Evolutionary conservation across 2,329 filamentous ascomycete genomes (phyloP).

Genomic region (Penicillium polonicum): DNA sequence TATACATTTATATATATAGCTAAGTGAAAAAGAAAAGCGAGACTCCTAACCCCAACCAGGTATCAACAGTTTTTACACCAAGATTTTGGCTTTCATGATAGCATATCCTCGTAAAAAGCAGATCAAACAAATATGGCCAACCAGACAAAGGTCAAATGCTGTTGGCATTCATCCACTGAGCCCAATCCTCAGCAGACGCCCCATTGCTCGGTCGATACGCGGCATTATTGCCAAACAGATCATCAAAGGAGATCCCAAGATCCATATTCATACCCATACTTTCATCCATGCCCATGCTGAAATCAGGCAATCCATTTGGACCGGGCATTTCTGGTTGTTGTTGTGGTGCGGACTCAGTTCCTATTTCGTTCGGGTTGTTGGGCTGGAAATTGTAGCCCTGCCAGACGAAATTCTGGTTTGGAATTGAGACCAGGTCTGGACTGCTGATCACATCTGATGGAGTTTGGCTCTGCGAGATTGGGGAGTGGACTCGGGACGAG

Average conservation of each 20-base stretch:
- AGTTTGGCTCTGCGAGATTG: slow-evolving; percentile 34
- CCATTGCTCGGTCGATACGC: slow-evolving; percentile 25
- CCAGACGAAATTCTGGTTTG: slow-evolving; percentile 44
- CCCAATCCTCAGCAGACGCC: slow-evolving; percentile 39
- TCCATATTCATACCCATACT: slow-evolving; percentile 36
- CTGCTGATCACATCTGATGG: slow-evolving; percentile 38
- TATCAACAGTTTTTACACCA: slow-evolving; percentile 19
- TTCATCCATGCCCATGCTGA: slow-evolving; percentile 30
- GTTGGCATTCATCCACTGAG: slow-evolving; percentile 40
- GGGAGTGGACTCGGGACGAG: slow-evolving; percentile 34
- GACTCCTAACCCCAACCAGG: slow-evolving; percentile 10
- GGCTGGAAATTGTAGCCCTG: slow-evolving; percentile 41
- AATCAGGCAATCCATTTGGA: slow-evolving; percentile 22
- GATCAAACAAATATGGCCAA: background rate
- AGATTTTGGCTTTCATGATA: slow-evolving; percentile 20
- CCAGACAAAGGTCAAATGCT: slow-evolving; percentile 18
- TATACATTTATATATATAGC: slow-evolving; percentile 6
- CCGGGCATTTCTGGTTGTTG: slow-evolving; percentile 26
- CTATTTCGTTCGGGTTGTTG: slow-evolving; percentile 17
- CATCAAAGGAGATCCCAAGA: slow-evolving; percentile 39
- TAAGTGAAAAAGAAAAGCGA: slow-evolving; percentile 1
- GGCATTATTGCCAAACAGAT: slow-evolving; percentile 42
- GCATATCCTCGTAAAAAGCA: slow-evolving; percentile 24
- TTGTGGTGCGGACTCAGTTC: slow-evolving; percentile 17
- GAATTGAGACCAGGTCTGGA: slow-evolving; percentile 44